Conservation (phyloP, 23 red algal genomes). For the Gracilaria domingensis region DNA sequence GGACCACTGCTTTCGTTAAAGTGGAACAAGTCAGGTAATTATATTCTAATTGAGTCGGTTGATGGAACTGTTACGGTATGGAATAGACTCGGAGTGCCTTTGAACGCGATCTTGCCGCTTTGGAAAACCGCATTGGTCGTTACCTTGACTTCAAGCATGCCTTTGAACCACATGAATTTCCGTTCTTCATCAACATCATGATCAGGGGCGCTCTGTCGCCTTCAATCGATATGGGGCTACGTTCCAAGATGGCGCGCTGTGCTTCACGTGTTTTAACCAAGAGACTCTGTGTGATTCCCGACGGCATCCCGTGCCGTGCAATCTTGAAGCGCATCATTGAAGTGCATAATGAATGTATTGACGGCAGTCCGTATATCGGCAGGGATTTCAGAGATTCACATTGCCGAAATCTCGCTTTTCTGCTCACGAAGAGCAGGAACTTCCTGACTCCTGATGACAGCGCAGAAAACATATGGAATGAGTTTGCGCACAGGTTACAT, state of each 20-base stretch:
- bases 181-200: conserved; percentile 45
- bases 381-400: conserved; percentile 88
- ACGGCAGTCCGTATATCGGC: conserved; percentile 81
- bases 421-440: conserved; percentile 60
- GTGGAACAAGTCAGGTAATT: no score
- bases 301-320: conserved; percentile 69
- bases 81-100: conserved; percentile 25
- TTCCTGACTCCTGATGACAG: conserved; percentile 55
- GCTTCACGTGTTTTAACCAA: conserved; percentile 57
- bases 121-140: conserved; percentile 80
- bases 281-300: conserved; percentile 52
- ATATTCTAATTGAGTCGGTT: no score
- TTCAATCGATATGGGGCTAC: conserved; percentile 77
- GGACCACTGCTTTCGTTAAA: no score
- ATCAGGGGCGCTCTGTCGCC: conserved; percentile 65
- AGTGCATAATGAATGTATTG: conserved; percentile 77
- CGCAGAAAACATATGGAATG: conserved; percentile 70
- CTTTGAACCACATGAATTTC: conserved; percentile 45
- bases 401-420: conserved; percentile 74
- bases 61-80: no score
- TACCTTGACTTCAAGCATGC: conserved; percentile 80
- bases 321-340: conserved; percentile 64
- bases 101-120: conserved; percentile 78
- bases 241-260: conserved; percentile 76
- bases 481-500: conserved; percentile 47